Percentiles rank a stretch among this genome's conserved stretches.
Conservation (phyloP, 352 stramenopile species). For the Phytopythium ostracodes region DNA sequence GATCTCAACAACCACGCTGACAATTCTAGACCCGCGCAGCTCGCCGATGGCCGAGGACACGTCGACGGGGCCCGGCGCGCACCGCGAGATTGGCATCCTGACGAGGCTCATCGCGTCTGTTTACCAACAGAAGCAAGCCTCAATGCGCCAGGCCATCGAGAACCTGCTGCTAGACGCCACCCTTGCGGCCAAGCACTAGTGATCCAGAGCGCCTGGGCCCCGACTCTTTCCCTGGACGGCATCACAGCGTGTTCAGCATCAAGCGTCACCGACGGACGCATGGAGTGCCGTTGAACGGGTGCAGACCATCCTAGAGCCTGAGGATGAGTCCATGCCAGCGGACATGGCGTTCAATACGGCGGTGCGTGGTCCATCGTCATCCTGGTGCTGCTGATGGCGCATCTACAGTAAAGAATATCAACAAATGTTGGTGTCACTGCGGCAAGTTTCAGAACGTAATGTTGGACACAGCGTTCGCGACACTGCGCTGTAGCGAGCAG, state of each 20-base stretch:
- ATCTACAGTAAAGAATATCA: no score
- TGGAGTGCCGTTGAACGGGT: neutral
- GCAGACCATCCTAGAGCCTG: neutral
- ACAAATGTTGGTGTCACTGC: no score
- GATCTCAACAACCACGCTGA: neutral
- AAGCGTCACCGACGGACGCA: no score
- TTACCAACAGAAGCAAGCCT: slow-evolving; percentile 1
- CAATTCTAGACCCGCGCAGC: neutral
- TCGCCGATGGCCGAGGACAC: neutral
- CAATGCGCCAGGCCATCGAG: slow-evolving; percentile 3
- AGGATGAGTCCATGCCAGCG: neutral
- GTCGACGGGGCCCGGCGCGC: neutral
- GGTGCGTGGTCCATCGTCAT: no score
- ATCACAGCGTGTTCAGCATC: neutral
- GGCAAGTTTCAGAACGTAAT: no score
- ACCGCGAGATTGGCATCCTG: slow-evolving; percentile 6
- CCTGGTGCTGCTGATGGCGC: neutral
- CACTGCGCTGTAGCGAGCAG: no score
- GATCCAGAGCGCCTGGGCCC: neutral
- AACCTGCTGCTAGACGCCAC: slow-evolving; percentile 2
- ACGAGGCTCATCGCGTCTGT: neutral
- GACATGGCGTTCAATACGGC: no score
- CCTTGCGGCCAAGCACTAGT: neutral
- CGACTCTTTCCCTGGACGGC: neutral
- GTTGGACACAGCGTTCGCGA: no score